phyloP scores from a whole-genome alignment of 441 rosid species.

The Brassica hybrid region DNA sequence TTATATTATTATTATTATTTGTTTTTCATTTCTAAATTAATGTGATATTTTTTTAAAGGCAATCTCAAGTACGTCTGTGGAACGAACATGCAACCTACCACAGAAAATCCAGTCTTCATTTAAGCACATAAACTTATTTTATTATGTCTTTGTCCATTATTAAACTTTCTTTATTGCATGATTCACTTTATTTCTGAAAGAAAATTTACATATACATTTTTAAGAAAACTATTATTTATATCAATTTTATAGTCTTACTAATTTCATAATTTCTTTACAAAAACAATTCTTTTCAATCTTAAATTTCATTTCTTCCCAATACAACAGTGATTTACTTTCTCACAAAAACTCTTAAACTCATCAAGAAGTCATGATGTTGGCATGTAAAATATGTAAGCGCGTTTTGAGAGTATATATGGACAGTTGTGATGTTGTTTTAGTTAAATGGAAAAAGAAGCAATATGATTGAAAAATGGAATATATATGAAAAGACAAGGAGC shows the following conservation, averaged over 20 bases:
- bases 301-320: background rate
- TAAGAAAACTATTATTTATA: no score
- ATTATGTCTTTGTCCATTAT: background rate
- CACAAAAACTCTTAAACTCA: background rate
- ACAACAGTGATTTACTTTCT: background rate
- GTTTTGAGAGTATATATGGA: background rate
- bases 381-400: background rate
- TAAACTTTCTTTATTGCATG: background rate
- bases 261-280: background rate
- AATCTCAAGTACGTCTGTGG: background rate
- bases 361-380: background rate
- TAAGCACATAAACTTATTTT: background rate
- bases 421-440: constrained; percentile 18
- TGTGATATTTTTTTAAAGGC: background rate
- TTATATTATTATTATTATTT: no score
- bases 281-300: no score
- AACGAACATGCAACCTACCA: constrained; percentile 2
- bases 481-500: constrained; percentile 23
- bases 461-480: constrained; percentile 36
- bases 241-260: no score
- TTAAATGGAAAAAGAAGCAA: constrained; percentile 6
- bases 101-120: background rate
- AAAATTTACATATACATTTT: background rate
- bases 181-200: background rate
- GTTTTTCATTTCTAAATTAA: background rate